These are phyloP conservation scores for Sporothrix globosa DNA, from an alignment of 2,329 filamentous ascomycete species.

Conservation along the genomic window DNA sequence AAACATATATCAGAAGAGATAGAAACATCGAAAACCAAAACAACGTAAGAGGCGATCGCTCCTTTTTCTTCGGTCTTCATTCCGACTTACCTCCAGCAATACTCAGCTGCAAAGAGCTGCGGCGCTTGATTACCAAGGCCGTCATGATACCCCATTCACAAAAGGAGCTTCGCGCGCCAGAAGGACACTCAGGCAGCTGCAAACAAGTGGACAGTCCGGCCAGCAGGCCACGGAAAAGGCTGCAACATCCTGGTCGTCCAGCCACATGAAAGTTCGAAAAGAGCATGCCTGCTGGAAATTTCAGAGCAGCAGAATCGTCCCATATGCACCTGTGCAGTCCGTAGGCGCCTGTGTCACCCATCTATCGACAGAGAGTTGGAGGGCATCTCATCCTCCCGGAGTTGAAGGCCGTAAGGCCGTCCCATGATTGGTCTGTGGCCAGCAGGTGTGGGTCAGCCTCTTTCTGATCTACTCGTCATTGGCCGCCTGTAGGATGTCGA, in stretches of 20 bases:
- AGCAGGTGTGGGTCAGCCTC: conserved; percentile 17
- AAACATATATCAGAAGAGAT: neutral
- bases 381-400: neutral
- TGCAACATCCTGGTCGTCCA: neutral
- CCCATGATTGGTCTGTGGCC: conserved; percentile 11
- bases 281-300: too few species aligned
- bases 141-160: neutral
- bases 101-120: conserved; percentile 26
- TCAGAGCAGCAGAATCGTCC: neutral
- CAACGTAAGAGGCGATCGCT: neutral
- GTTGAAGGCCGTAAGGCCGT: neutral
- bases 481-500: neutral
- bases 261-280: neutral
- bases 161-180: neutral
- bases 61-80: conserved; percentile 25
- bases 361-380: neutral
- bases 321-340: neutral
- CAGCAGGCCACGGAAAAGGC: neutral
- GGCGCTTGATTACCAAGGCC: neutral
- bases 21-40: neutral
- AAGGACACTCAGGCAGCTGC: conserved; percentile 14
- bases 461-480: neutral
- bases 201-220: neutral
- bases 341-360: conserved; percentile 29
- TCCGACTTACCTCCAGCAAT: too few species aligned